Evolutionary conservation across 2,329 filamentous ascomycete species (phyloP).

Genomic region (Colletotrichum sp.): DNA sequence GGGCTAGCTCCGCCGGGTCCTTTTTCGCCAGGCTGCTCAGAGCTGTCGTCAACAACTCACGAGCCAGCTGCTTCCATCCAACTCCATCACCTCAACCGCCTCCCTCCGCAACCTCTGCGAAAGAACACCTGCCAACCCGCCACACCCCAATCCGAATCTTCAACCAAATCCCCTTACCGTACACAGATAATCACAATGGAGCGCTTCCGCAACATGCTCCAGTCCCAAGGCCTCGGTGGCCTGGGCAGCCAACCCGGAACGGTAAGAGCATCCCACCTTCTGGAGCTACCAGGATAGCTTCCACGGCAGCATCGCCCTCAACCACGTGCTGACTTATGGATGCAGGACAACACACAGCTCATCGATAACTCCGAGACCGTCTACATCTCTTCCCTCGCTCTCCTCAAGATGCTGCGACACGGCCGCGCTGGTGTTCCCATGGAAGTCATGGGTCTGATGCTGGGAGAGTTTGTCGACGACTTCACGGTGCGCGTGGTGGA

Average conservation of each 20-base stretch:
- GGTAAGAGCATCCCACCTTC: slow-evolving; percentile 48
- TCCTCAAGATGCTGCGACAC: slow-evolving; percentile 98
- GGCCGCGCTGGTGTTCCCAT: slow-evolving; percentile 97
- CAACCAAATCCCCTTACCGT: background rate
- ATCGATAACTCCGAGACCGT: slow-evolving; percentile 99
- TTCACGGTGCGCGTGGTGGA: slow-evolving; percentile 98
- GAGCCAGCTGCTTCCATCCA: slow-evolving; percentile 20
- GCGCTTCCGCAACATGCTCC: slow-evolving; percentile 87
- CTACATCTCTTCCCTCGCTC: slow-evolving; percentile 95
- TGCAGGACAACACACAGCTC: slow-evolving; percentile 83
- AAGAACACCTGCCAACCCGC: background rate
- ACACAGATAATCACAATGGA: slow-evolving; percentile 67
- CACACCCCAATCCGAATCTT: background rate
- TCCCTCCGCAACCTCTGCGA: background rate
- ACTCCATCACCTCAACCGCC: slow-evolving; percentile 13
- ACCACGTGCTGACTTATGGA: background rate
- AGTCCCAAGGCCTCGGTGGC: slow-evolving; percentile 73
- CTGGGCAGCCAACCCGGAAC: slow-evolving; percentile 64
- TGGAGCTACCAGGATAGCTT: slow-evolving; percentile 2
- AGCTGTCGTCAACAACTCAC: slow-evolving; percentile 33
- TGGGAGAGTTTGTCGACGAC: slow-evolving; percentile 98
- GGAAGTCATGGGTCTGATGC: slow-evolving; percentile 99
- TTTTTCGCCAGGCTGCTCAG: slow-evolving; percentile 32
- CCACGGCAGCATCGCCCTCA: background rate
- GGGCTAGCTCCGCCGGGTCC: slow-evolving; percentile 21